phyloP scores from a whole-genome alignment of 305 asterid species.

The Plantago coronopus region DNA sequence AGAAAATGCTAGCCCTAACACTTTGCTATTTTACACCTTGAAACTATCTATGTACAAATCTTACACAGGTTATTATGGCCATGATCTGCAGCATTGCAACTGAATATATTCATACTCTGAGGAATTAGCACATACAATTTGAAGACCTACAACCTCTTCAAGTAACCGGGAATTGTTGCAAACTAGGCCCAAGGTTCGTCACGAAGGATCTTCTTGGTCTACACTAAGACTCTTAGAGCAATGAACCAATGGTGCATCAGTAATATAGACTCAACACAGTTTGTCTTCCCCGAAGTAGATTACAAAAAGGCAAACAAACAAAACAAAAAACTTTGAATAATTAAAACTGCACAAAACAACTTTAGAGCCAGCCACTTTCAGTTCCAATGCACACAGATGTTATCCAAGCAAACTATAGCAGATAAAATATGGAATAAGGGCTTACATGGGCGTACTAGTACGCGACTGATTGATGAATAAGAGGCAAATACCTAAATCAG shows the following conservation, averaged over 20 bases:
- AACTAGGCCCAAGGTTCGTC: not conserved
- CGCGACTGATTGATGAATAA: not conserved
- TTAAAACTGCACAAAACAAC: not conserved
- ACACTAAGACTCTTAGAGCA: constrained; percentile 1
- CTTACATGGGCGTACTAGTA: not conserved
- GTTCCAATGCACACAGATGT: not conserved
- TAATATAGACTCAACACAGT: not conserved
- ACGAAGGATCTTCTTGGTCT: not conserved
- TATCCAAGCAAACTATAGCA: not conserved
- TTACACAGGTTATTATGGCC: no score
- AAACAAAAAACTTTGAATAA: no score
- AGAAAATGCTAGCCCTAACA: not conserved
- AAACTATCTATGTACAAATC: no score
- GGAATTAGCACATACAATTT: not conserved
- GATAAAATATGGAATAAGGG: not conserved
- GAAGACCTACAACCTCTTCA: not conserved
- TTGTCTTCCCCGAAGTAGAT: no score
- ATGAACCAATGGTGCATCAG: not conserved
- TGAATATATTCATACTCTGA: not conserved
- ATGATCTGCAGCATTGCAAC: not conserved
- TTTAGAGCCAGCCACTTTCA: constrained; percentile 2
- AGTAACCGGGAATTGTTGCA: no score
- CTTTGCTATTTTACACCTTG: no score
- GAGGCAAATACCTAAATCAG: not conserved
- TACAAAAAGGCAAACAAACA: no score